Evolutionary conservation across 2,329 filamentous ascomycete genomes (phyloP).

Genomic region (Saccharata proteae): DNA sequence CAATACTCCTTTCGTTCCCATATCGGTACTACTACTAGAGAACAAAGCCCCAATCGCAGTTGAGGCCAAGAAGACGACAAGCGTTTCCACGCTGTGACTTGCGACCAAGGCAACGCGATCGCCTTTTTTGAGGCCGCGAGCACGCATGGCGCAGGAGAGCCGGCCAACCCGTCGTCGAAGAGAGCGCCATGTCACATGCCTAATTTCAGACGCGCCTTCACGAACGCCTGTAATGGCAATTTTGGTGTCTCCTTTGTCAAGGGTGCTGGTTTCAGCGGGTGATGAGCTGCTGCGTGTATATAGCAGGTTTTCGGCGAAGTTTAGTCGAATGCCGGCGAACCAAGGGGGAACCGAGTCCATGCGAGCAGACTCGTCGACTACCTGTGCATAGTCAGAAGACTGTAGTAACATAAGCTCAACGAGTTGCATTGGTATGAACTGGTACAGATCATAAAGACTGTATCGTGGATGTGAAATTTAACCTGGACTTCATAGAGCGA

Average conservation of each 20-base stretch:
- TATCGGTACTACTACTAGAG: constrained; percentile 66
- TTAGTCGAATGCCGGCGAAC: constrained; percentile 64
- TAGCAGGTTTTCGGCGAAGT: constrained; percentile 72
- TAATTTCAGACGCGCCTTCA: constrained; percentile 46
- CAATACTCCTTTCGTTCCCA: constrained; percentile 66
- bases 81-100: constrained; percentile 62
- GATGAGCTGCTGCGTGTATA: too few relatives aligned
- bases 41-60: constrained; percentile 64
- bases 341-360: constrained; percentile 64
- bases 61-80: constrained; percentile 58
- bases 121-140: constrained; percentile 53
- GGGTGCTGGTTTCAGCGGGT: constrained; percentile 32
- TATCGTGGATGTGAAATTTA: too few relatives aligned
- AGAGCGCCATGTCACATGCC: constrained; percentile 53
- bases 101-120: constrained; percentile 67
- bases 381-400: too few relatives aligned
- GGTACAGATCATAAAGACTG: too few relatives aligned
- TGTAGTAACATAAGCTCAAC: too few relatives aligned
- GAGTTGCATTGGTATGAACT: too few relatives aligned
- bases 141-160: constrained; percentile 55
- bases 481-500: too few relatives aligned
- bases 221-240: constrained; percentile 62
- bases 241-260: constrained; percentile 61
- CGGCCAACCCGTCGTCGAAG: constrained; percentile 47
- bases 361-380: constrained; percentile 57